phyloP scores from a whole-genome alignment of 2,329 filamentous ascomycete genomes.

The Thelonectria discophora region DNA sequence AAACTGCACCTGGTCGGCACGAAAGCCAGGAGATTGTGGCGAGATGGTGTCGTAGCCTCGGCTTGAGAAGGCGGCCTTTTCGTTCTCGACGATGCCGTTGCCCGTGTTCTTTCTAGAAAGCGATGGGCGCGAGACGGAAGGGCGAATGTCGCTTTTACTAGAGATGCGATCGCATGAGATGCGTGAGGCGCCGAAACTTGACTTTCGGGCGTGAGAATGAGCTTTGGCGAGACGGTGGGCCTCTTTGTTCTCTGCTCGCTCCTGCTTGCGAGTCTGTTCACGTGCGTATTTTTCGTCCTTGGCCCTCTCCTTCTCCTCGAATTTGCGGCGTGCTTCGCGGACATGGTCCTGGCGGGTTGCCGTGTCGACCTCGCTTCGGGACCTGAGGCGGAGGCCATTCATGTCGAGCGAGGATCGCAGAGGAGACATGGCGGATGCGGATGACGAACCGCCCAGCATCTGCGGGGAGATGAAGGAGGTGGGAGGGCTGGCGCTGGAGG shows the following conservation, averaged over 20 bases:
- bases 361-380: slow-evolving; percentile 67
- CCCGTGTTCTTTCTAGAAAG: slow-evolving; percentile 43
- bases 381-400: slow-evolving; percentile 66
- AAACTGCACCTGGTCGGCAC: slow-evolving; percentile 56
- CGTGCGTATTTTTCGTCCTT: slow-evolving; percentile 71
- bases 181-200: slow-evolving; percentile 46
- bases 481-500: slow-evolving; percentile 42
- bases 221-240: slow-evolving; percentile 61
- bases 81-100: slow-evolving; percentile 40
- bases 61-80: slow-evolving; percentile 57
- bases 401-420: slow-evolving; percentile 68
- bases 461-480: slow-evolving; percentile 39
- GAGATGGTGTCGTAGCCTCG: slow-evolving; percentile 58
- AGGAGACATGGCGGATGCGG: slow-evolving; percentile 56
- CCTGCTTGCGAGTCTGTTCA: slow-evolving; percentile 65
- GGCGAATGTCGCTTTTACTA: slow-evolving; percentile 44
- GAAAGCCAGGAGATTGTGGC: slow-evolving; percentile 38
- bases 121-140: slow-evolving; percentile 34
- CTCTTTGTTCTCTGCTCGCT: slow-evolving; percentile 67
- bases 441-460: slow-evolving; percentile 42
- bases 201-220: slow-evolving; percentile 53
- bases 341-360: slow-evolving; percentile 65
- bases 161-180: slow-evolving; percentile 47
- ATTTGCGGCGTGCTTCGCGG: slow-evolving; percentile 68
- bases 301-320: slow-evolving; percentile 67